Evolutionary conservation across 2,329 filamentous ascomycete species (phyloP).

Genomic region (Aspergillus oerlinghausenensis): DNA sequence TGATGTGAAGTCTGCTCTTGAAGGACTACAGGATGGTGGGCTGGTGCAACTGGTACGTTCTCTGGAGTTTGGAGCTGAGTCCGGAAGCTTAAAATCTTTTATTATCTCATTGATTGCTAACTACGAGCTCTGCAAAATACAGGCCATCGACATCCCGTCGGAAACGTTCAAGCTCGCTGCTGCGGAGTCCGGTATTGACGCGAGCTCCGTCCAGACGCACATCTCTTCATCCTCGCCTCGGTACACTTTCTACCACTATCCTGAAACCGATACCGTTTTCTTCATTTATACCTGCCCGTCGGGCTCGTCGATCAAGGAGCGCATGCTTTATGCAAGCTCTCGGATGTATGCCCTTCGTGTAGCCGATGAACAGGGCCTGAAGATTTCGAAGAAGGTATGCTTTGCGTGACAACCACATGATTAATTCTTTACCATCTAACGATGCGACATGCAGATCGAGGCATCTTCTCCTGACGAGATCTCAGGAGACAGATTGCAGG

Average conservation of each 20-base stretch:
- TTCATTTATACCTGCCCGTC: slow-evolving; percentile 64
- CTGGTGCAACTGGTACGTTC: slow-evolving; percentile 49
- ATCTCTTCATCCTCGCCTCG: slow-evolving; percentile 54
- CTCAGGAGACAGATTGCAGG: slow-evolving; percentile 47
- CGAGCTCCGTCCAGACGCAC: slow-evolving; percentile 40
- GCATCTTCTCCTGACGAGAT: slow-evolving; percentile 57
- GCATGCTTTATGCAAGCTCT: slow-evolving; percentile 61
- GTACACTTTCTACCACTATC: slow-evolving; percentile 58
- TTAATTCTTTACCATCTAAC: slow-evolving; percentile 14
- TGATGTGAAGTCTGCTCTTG: slow-evolving; percentile 50
- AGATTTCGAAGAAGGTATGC: slow-evolving; percentile 52
- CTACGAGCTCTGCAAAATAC: slow-evolving; percentile 17
- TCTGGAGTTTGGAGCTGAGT: neutral
- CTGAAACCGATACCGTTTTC: slow-evolving; percentile 45
- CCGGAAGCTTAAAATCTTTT: neutral
- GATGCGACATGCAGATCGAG: slow-evolving; percentile 45
- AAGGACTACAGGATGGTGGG: slow-evolving; percentile 31
- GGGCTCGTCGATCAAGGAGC: slow-evolving; percentile 58
- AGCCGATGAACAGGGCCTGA: slow-evolving; percentile 53
- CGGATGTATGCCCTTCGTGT: slow-evolving; percentile 50
- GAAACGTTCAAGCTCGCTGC: slow-evolving; percentile 55
- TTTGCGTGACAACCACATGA: neutral
- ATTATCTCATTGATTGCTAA: slow-evolving; percentile 14
- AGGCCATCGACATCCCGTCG: slow-evolving; percentile 39
- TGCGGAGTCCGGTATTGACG: slow-evolving; percentile 38